Evolutionary conservation across 2,329 filamentous ascomycete species (phyloP), one percentile per base, ranked within the genome.

Genomic region (Mollisiaceae sp.): DNA sequence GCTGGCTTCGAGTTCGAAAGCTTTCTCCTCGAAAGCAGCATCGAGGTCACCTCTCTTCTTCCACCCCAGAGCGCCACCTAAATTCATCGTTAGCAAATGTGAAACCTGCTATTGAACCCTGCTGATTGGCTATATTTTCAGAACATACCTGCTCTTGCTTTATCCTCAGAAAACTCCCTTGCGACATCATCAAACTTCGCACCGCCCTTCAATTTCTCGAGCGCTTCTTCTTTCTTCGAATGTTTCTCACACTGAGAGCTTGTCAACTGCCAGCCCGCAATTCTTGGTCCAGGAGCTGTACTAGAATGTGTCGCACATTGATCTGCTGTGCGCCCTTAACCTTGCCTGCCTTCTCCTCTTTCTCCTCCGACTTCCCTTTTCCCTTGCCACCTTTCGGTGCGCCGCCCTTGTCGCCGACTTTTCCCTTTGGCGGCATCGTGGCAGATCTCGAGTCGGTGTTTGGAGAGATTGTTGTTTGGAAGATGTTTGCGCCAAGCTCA

Each of bases 161-260:
- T 93, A 77, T 94, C 91, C 78, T 93, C 91, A 0, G 89, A 91
- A 74, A 86, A 91, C 70, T 89, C 86, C 61, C 86, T 81, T 11
- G 91, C 91, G 6, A 93, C 90, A 57, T 91, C 88, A 71, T 93
- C 90, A 73, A 93, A 94, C 72, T 90, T 91, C 59, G 82, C 82
- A 1, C 90, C 89, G 3, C 78, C 85, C 45, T 83, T 83, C 60
- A 94, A 78, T 78, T 92, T 90, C 64, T 84, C 85, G 18, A 93
- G 76, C 0, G 91, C 91, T 75, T 92, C 89, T 74, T 93, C 90
- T 75, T 92, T 93, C 77, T 89, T 92, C n/a, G 82, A 79, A 75
- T 92, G 88, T 75, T 94, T 94, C 75, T 89, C 89, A 73, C 91
- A 93, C 80, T 89, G 57, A 52, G 52, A 41, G 32, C n/a, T 52